Percentiles rank a stretch among this genome's conserved stretches.
Evolutionary conservation across 2,329 filamentous ascomycete genomes (phyloP).

Genomic region (Zymoseptoria crescenta): DNA sequence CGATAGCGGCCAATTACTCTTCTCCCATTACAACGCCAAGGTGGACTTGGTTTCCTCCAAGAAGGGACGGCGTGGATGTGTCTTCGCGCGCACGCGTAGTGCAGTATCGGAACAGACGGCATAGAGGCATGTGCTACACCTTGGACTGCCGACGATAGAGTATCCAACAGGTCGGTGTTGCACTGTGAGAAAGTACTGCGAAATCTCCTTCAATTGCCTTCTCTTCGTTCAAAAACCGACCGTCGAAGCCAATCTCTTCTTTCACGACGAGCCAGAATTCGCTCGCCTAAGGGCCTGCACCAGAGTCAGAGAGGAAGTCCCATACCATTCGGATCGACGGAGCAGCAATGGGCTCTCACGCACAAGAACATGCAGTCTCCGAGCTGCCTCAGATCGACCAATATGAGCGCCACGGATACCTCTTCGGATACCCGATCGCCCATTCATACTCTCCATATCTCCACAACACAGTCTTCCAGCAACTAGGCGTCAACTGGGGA

Average conservation of each 20-base stretch:
- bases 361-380: slow-evolving; percentile 15
- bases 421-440: slow-evolving; percentile 50
- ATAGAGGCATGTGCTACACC: not conserved
- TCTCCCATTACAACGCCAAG: not conserved
- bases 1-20: not conserved
- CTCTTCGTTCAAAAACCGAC: not conserved
- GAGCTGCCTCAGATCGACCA: slow-evolving; percentile 24
- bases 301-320: not conserved
- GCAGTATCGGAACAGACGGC: not conserved
- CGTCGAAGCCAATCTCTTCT: not conserved
- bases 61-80: not conserved
- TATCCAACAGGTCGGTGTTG: not conserved
- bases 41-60: not conserved
- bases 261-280: not conserved
- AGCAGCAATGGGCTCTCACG: slow-evolving; percentile 5
- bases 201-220: not conserved
- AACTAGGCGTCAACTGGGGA: slow-evolving; percentile 45
- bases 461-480: slow-evolving; percentile 47
- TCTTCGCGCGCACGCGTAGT: not conserved
- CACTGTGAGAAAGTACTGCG: not conserved
- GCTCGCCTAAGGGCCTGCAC: not conserved
- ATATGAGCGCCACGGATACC: slow-evolving; percentile 45
- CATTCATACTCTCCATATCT: slow-evolving; percentile 50
- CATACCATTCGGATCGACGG: no score
- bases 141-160: not conserved